Evolutionary conservation across 2,329 filamentous ascomycete species (phyloP).

Genomic region (Xylariaceae sp.): DNA sequence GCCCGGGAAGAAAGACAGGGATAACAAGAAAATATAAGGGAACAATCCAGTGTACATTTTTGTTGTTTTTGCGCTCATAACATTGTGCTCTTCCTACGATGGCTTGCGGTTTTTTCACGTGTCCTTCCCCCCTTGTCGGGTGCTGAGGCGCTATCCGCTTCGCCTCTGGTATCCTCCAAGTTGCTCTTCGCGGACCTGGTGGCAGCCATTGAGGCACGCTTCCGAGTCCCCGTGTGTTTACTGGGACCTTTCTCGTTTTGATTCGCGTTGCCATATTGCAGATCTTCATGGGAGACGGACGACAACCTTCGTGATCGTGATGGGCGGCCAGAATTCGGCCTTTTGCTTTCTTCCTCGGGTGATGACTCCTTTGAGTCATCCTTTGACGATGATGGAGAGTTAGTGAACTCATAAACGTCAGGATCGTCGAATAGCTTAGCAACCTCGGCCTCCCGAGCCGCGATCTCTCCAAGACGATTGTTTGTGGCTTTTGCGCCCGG

Average conservation of each 20-base stretch:
- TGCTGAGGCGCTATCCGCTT: constrained; percentile 35
- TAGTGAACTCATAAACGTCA: constrained; percentile 55
- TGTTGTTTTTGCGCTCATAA: constrained; percentile 39
- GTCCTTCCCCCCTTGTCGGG: constrained; percentile 27
- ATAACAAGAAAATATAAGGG: constrained; percentile 1
- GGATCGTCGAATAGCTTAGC: constrained; percentile 28
- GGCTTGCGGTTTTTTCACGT: constrained; percentile 33
- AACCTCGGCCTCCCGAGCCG: constrained; percentile 30
- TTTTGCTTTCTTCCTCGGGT: constrained; percentile 27
- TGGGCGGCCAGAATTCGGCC: constrained; percentile 31
- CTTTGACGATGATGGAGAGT: constrained; percentile 44
- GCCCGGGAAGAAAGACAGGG: neutral
- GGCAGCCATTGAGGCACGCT: constrained; percentile 42
- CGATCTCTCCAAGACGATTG: constrained; percentile 30
- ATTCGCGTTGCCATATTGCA: constrained; percentile 28
- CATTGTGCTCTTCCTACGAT: constrained; percentile 57
- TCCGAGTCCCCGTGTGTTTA: constrained; percentile 30
- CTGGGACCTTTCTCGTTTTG: constrained; percentile 22
- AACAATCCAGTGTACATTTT: neutral
- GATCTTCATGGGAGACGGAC: constrained; percentile 37
- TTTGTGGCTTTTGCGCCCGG: constrained; percentile 19
- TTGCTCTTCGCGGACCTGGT: constrained; percentile 34
- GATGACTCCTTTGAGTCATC: constrained; percentile 22
- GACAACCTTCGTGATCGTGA: constrained; percentile 39
- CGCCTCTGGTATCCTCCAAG: constrained; percentile 19